phyloP scores from a whole-genome alignment of 345 rosid species.

The Hibiscus syriacus region DNA sequence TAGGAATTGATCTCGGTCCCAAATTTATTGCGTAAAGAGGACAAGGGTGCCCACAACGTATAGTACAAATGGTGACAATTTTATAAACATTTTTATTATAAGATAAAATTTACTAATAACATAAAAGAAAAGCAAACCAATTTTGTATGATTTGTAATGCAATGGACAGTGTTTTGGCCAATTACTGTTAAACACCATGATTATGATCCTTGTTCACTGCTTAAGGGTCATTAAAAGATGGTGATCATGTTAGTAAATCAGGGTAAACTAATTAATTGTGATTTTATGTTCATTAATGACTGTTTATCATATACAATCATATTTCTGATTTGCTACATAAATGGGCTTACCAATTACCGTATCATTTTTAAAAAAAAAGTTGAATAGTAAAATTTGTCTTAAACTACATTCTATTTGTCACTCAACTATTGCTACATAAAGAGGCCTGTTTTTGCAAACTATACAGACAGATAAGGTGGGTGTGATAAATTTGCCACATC shows the following conservation, averaged over 20 bases:
- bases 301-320: conserved; percentile 25
- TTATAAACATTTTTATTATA: background rate
- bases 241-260: conserved; percentile 11
- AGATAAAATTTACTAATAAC: background rate
- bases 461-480: too few species aligned
- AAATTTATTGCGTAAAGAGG: background rate
- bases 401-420: too few species aligned
- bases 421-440: too few species aligned
- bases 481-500: conserved; percentile 19
- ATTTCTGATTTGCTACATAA: conserved; percentile 26
- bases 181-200: conserved; percentile 15
- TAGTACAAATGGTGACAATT: background rate
- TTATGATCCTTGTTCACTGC: conserved; percentile 13
- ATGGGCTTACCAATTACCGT: conserved; percentile 17
- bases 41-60: conserved; percentile 4
- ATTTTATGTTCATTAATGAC: conserved; percentile 9
- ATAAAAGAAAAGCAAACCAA: background rate
- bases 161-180: conserved; percentile 1
- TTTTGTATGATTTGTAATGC: background rate
- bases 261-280: background rate
- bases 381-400: background rate
- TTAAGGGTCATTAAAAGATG: conserved; percentile 9
- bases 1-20: background rate
- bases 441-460: too few species aligned
- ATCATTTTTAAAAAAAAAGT: background rate